Evolutionary conservation across 148 eudicot genomes (phyloP).

Genomic region (Rhododendron williamsianum): DNA sequence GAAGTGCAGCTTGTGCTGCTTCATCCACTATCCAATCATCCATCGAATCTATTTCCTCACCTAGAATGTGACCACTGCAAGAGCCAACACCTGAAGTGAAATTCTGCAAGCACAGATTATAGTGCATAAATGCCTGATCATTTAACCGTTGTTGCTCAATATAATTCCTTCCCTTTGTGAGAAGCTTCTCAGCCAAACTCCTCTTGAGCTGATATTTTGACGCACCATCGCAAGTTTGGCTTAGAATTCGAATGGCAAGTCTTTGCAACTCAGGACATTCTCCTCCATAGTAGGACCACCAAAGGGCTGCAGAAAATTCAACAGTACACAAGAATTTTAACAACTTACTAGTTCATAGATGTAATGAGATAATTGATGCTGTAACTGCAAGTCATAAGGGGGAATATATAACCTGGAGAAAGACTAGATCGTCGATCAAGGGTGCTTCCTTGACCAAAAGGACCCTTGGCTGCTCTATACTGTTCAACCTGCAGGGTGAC

Average conservation of each 20-base stretch:
- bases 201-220: constrained; percentile 44
- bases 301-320: constrained; percentile 35
- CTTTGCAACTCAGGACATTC: constrained; percentile 62
- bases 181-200: constrained; percentile 47
- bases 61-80: not conserved
- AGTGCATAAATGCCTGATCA: constrained; percentile 38
- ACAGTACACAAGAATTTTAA: not conserved
- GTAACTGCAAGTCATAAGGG: not conserved
- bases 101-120: constrained; percentile 45
- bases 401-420: constrained; percentile 45
- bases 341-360: not conserved
- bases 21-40: constrained; percentile 44
- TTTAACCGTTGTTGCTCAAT: constrained; percentile 29
- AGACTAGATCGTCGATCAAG: constrained; percentile 18
- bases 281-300: constrained; percentile 55
- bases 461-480: constrained; percentile 29
- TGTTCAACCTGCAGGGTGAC: constrained; percentile 31
- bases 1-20: not conserved
- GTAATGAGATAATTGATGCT: not conserved
- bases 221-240: constrained; percentile 66
- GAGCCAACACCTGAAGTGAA: constrained; percentile 10
- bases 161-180: constrained; percentile 21
- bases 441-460: constrained; percentile 32
- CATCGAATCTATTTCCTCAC: constrained; percentile 31
- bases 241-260: constrained; percentile 45